Base-by-base conservation (phyloP, 345 rosid genomes). In the Citrus australasica region DNA sequence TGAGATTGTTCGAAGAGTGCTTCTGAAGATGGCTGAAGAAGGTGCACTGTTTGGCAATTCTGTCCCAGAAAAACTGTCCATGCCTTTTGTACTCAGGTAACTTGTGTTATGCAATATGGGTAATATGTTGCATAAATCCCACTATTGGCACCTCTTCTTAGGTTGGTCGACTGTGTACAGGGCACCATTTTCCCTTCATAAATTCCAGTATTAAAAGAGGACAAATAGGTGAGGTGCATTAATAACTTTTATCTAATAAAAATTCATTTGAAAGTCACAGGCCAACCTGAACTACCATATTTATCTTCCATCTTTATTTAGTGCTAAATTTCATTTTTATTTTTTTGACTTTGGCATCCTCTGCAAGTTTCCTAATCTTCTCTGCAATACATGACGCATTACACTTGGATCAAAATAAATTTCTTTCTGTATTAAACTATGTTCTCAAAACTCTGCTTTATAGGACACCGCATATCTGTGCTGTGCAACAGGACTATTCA, bases 1-100 rank as follows among this genome's bases (percentile, higher is more conserved):
- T 71, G 98, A 95, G 87, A 93, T 93, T 79, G 95, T 86, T 17
- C 83, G 94, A 21, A 78, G 92, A 79, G 92, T 83, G 64, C 84
- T 92, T 33, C 80, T 87, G 27, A 76, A 84, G 69, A 90, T 95
- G 91, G 90, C 91, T 48, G 82, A 83, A 82, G 92, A 79, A 79
- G 87, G 87, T 77, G 88, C 82, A 67, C 71, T 92, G 71, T 93
- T 95, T 53, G 91, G 93, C 42, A 71, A 82, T 62, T 69, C 62
- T 0, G 51, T 80, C 69, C 92, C 91, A 6, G 76, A 76, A 48
- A 90, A 92, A 78, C 84, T 92, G 32, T 81, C 85, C 69, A 79
- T 70, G n/a, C 91, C 97, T 53, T 93, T 88, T 59, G 69, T 75
- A 21, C 86, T 89, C 40, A 71, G 87, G 97, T 92, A 82, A 71